Evolutionary conservation across 495 filamentous ascomycete species (phyloP), one percentile per base, ranked within the genome.

Genomic region (Aspergillus leporis): DNA sequence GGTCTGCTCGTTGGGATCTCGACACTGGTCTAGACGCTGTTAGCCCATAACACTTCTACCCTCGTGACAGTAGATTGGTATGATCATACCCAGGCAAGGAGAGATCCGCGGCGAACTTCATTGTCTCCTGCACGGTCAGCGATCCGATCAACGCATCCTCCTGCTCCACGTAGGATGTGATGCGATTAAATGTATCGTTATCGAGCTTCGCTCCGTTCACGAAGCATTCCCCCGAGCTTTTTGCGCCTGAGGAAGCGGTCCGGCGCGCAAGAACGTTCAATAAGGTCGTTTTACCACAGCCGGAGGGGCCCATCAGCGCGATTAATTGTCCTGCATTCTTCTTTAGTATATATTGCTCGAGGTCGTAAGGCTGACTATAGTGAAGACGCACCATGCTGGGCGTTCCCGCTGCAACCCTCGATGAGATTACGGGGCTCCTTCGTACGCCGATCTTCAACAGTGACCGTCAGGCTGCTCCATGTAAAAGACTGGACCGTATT

Each of bases 71-170:
- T 4, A 21, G 7, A 10, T 41, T 18, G 31, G 16, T 9, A 14
- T 31, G 14, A 13, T 52, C 57, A 61, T 72, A 85, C 82, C 76
- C 74, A 4, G 83, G 76, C n/a, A 88, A 65, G 1, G 85, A 82
- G 0, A 88, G 74, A 58, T 81, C 73, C 2, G 78, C 79, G 5
- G 89, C 85, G 68, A 93, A 93, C 58, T 85, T 70, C 55, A 95
- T 70, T 0, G 90, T 93, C 73, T 95, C 90, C 19, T 77, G 76
- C 13, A 92, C 88, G 0, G 90, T 93, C 59, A 93, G 76, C 0
- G 86, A 85, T 16, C 90, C 90, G 47, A 92, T 87, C 5, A 95
- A 75, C 4, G 88, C 83, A 77, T 95, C 90, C 55, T 93, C 89
- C 72, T 93, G 90, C 79, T 95, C 90, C 13, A 95, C 90, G 66